Evolutionary conservation across 2,329 filamentous ascomycete genomes (phyloP), one percentile per base, ranked within the genome.

Genomic region (Cladosporium sp.): DNA sequence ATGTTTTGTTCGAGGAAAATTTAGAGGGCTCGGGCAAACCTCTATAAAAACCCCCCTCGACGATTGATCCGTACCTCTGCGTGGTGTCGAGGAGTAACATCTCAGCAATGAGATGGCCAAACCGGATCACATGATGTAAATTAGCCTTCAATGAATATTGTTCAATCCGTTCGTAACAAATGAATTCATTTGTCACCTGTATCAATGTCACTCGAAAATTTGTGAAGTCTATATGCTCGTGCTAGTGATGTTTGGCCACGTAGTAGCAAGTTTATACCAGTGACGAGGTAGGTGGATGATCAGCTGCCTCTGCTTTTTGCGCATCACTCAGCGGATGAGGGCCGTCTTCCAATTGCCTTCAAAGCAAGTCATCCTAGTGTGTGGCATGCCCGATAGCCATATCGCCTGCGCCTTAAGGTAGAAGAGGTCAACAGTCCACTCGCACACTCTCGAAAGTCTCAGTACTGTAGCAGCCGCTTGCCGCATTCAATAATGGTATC

Each of bases 11-110:
- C 28, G 28, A 24, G 41, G 41, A 21, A 47, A 47, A 47, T 4
- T 21, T 47, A 55, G 52, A 55, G 52, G 52, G 52, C 8, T 1
- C 52, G 52, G 52, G 52, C 52, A 55, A 55, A 55, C 52, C 52
- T 55, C 52, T 55, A 55, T 55, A 55, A 55, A 55, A 55, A 55
- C 52, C 52, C 59, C 15, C 59, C 59, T 44, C 32, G 59, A 44
- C 59, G 41, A 34, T 49, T 41, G 59, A 60, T 60, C 41, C 38
- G 28, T 41, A 60, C 59, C 59, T 60, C 59, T 47, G 21, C 59
- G 59, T 32, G 59, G 59, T 60, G 59, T 34, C 41, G 32, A 44
- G 59, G 59, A 47, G 59, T 34, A 60, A 60, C 59, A 44, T 49
- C 41, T 34, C 28, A 28, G 38, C 28, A 11, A 32, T 26, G 38